Conservation (phyloP, 352 stramenopile species). For the Phytophthora nicotianae region DNA sequence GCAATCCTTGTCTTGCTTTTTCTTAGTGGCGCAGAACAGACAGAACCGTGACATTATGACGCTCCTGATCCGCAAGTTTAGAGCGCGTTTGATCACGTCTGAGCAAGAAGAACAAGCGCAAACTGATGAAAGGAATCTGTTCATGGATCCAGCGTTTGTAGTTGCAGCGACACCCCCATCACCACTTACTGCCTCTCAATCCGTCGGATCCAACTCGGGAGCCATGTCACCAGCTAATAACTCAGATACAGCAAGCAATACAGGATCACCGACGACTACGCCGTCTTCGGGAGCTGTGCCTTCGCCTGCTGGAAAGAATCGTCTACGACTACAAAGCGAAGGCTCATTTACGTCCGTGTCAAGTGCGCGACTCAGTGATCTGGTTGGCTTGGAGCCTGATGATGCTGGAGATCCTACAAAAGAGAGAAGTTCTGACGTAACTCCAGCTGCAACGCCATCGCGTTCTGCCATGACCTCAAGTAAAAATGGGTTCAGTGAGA, state of each 20-base stretch:
- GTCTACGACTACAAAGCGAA: constrained; percentile 34
- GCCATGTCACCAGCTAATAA: constrained; percentile 31
- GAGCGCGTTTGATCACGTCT: constrained; percentile 42
- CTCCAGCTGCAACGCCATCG: constrained; percentile 13
- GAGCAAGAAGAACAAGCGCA: constrained; percentile 66
- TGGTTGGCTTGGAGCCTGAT: constrained; percentile 39
- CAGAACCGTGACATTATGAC: constrained; percentile 83
- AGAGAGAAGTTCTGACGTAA: constrained; percentile 12
- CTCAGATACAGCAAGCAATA: constrained; percentile 26
- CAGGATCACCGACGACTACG: constrained; percentile 26
- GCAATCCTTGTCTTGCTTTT: constrained; percentile 67
- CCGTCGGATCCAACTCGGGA: constrained; percentile 15
- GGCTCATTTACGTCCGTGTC: constrained; percentile 27
- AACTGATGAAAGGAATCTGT: constrained; percentile 69
- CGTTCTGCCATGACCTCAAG: constrained; percentile 12
- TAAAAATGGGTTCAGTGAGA: constrained; percentile 24
- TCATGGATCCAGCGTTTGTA: constrained; percentile 69
- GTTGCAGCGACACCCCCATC: constrained; percentile 9
- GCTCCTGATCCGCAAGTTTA: constrained; percentile 76
- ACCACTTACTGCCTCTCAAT: constrained; percentile 4
- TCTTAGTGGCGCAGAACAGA: constrained; percentile 75
- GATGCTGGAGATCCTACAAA: constrained; percentile 14
- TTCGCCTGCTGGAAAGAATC: constrained; percentile 22
- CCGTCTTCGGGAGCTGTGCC: constrained; percentile 1
- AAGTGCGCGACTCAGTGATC: constrained; percentile 35